Evolutionary conservation across 1,139 yeast genomes (phyloP), one percentile per base, ranked within the genome.

Genomic region (Taphrina communis): DNA sequence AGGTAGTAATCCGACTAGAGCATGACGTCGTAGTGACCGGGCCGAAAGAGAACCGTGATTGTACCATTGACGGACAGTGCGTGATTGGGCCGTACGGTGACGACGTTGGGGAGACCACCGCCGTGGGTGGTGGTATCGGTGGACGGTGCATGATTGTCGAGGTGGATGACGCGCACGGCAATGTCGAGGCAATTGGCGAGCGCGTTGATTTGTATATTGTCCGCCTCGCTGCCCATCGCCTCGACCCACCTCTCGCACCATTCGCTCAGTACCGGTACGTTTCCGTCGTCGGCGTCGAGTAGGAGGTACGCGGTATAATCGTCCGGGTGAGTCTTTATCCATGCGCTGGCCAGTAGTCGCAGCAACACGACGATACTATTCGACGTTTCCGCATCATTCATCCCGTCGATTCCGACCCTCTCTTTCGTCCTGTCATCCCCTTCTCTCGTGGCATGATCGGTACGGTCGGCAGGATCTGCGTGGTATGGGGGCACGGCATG

Each of bases 141-240:
- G 31, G 31, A 25, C 2, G 31, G 31, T 2, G 31, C 4, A 25
- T 25, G 31, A n/a, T 65, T 55, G 50, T 67, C 71, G 39, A 70
- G 56, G 42, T 68, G 50, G 39, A 60, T 50, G 50, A 68, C 60
- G 14, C 53, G 56, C 12, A 69, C 65, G n/a, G 53, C 50, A 53
- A 70, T 66, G 8, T 41, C 66, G 46, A 73, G 53, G 38, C 74
- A 75, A 48, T 71, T 72, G 65, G 71, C 74, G 31, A 73, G 69
- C 35, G 75, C 75, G 39, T 66, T 73, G 69, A 73, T 65, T 61
- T 73, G 72, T n/a, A 73, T 53, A 56, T 73, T 73, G 52, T 73
- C 75, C 5, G 75, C 74, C 61, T 73, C 74, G 35, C 72, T 73
- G 35, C 70, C 71, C 35, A 73, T 72, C n/a, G 75, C 74, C 63